These are phyloP conservation scores for Aspergillus leporis DNA, from an alignment of 495 filamentous ascomycete genomes.

Conservation along the genomic window DNA sequence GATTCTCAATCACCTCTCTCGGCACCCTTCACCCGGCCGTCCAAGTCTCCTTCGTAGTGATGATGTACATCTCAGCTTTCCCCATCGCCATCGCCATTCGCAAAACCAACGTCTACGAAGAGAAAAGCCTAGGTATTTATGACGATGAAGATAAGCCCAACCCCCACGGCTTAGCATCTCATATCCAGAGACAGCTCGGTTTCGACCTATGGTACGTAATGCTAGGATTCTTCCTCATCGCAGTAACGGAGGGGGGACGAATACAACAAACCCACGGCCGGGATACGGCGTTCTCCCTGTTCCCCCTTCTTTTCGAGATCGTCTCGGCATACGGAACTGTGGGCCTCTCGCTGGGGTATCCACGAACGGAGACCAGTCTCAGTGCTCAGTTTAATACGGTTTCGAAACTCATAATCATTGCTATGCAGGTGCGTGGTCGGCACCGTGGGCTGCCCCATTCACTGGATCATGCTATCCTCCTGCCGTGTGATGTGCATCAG, in stretches of 20 bases:
- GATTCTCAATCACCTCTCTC: constrained; percentile 73
- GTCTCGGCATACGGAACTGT: constrained; percentile 89
- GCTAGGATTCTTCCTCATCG: constrained; percentile 77
- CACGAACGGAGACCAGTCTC: constrained; percentile 66
- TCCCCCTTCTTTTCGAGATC: constrained; percentile 81
- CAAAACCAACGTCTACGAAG: constrained; percentile 89
- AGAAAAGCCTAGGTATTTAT: constrained; percentile 81
- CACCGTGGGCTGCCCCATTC: constrained; percentile 86
- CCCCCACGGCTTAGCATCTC: constrained; percentile 58
- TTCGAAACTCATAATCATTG: constrained; percentile 79
- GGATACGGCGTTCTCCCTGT: constrained; percentile 46
- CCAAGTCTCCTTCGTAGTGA: constrained; percentile 85
- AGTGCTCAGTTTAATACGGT: constrained; percentile 67
- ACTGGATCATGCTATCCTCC: constrained; percentile 76
- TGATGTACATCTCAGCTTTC: constrained; percentile 97
- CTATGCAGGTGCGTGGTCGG: constrained; percentile 82
- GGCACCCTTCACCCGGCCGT: constrained; percentile 75
- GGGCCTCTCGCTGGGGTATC: constrained; percentile 78
- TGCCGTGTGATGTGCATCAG: constrained; percentile 58
- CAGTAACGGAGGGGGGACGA: constrained; percentile 67
- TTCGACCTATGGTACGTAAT: constrained; percentile 93
- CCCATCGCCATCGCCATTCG: constrained; percentile 87
- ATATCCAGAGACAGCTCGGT: constrained; percentile 78
- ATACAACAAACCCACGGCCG: constrained; percentile 46
- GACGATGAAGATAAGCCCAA: constrained; percentile 38